Conservation (phyloP, 371 early-diverging fungal genomes). For the Mucor ambiguus region DNA sequence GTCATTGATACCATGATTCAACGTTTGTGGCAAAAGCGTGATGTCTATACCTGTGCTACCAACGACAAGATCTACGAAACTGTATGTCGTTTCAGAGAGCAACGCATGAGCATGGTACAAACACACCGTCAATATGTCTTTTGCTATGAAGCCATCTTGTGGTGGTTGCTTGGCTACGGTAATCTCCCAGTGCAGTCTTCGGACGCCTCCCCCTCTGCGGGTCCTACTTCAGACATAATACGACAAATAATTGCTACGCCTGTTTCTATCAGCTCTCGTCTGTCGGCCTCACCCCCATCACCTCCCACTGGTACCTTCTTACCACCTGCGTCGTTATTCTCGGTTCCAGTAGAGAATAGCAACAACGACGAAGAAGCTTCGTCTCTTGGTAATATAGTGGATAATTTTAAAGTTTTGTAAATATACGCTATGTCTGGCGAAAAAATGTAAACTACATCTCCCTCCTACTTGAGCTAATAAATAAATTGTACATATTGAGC, state of each 20-base stretch:
- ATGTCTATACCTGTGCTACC: slow-evolving; percentile 34
- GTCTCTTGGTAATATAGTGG: slow-evolving; percentile 17
- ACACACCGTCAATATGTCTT: slow-evolving; percentile 83
- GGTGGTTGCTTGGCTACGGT: slow-evolving; percentile 42
- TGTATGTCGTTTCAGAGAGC: slow-evolving; percentile 69
- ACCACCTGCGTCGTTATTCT: not conserved
- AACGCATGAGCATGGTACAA: slow-evolving; percentile 84
- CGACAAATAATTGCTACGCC: not conserved
- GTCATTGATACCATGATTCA: slow-evolving; percentile 70
- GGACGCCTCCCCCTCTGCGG: not conserved
- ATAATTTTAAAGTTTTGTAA: slow-evolving; percentile 18
- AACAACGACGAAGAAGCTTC: not conserved
- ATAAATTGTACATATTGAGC: too few relatives aligned
- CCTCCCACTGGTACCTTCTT: not conserved
- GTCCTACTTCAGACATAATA: not conserved
- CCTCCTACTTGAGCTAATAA: too few relatives aligned
- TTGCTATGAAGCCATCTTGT: slow-evolving; percentile 80
- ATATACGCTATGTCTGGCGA: not conserved
- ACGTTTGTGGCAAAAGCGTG: slow-evolving; percentile 32
- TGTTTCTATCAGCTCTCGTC: not conserved
- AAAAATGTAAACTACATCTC: too few relatives aligned
- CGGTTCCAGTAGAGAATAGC: not conserved
- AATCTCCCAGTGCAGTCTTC: slow-evolving; percentile 9
- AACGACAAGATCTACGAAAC: slow-evolving; percentile 44
- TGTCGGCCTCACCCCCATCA: not conserved